A percentile compares a stretch with the other conserved stretches of the same genome.
Evolutionary conservation across 2,329 filamentous ascomycete genomes (phyloP).

Genomic region (Pseudogymnoascus sp.): DNA sequence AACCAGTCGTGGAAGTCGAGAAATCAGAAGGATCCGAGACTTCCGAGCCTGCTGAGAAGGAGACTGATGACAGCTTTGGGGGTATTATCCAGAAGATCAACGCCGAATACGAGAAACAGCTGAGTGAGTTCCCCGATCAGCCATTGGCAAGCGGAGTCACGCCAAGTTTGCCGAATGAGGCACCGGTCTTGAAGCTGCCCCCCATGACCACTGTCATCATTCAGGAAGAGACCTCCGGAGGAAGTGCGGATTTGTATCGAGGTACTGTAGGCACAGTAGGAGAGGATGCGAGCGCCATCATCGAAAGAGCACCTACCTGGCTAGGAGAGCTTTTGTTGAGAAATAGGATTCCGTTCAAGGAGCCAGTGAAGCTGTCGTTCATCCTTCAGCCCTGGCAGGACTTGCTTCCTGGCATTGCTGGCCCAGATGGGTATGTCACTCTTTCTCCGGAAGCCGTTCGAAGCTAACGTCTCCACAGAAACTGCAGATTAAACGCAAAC

Average conservation of each 20-base stretch:
- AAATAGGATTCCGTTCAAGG: constrained; percentile 77
- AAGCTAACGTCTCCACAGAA: constrained; percentile 36
- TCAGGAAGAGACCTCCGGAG: constrained; percentile 59
- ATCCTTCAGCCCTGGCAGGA: constrained; percentile 76
- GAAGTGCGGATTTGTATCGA: constrained; percentile 78
- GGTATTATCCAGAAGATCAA: constrained; percentile 67
- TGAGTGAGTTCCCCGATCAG: constrained; percentile 46
- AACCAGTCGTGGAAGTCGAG: constrained; percentile 64
- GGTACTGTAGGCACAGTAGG: constrained; percentile 76
- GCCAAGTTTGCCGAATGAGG: constrained; percentile 64
- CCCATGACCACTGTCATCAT: constrained; percentile 59
- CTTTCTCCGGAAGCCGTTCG: constrained; percentile 11
- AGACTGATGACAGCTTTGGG: constrained; percentile 66
- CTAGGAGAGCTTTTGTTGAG: constrained; percentile 76
- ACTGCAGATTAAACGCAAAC: constrained; percentile 90
- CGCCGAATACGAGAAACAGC: constrained; percentile 62
- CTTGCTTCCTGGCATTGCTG: constrained; percentile 63
- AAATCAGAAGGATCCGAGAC: constrained; percentile 46
- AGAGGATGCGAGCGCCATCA: constrained; percentile 70
- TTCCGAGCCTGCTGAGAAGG: constrained; percentile 59
- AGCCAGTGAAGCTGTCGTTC: constrained; percentile 95
- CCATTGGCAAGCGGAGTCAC: constrained; percentile 55
- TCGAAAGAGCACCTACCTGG: constrained; percentile 85
- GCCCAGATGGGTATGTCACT: constrained; percentile 53
- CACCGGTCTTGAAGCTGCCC: constrained; percentile 67